Conservation (phyloP, 163 green algal species). For the Picocystis sp. region DNA sequence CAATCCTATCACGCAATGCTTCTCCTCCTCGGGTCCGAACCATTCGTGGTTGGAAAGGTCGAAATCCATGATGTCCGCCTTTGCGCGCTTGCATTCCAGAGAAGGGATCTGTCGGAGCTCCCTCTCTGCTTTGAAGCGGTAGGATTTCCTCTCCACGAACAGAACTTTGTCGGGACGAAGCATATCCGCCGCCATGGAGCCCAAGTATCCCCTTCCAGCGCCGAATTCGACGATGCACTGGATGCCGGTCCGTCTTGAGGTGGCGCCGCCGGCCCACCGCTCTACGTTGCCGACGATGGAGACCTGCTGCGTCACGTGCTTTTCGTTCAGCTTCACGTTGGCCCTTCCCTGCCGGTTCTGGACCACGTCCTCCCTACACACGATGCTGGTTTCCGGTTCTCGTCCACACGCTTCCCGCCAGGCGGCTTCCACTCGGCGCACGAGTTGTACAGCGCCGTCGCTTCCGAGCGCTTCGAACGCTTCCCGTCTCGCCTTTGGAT, state of each 20-base stretch:
- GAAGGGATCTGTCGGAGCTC: conserved; percentile 12
- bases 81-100: conserved; percentile 20
- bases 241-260: neutral
- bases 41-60: neutral
- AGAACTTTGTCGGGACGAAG: neutral
- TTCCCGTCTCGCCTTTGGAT: neutral
- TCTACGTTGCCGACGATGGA: conserved; percentile 5
- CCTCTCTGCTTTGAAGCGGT: conserved; percentile 13
- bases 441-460: neutral
- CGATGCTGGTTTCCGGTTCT: too few relatives aligned
- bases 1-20: conserved; percentile 31
- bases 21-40: neutral
- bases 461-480: neutral
- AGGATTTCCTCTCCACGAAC: conserved; percentile 9
- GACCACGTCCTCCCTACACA: too few relatives aligned
- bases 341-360: neutral
- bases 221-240: conserved; percentile 45
- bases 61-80: conserved; percentile 27
- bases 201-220: conserved; percentile 55
- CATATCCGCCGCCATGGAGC: conserved; percentile 18
- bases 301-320: conserved; percentile 7
- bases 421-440: conserved; percentile 3
- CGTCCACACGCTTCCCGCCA: neutral
- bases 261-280: neutral
- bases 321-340: conserved; percentile 5